phyloP scores from a whole-genome alignment of 192 early-diverging fungal species.

The Coemansia sp. region DNA sequence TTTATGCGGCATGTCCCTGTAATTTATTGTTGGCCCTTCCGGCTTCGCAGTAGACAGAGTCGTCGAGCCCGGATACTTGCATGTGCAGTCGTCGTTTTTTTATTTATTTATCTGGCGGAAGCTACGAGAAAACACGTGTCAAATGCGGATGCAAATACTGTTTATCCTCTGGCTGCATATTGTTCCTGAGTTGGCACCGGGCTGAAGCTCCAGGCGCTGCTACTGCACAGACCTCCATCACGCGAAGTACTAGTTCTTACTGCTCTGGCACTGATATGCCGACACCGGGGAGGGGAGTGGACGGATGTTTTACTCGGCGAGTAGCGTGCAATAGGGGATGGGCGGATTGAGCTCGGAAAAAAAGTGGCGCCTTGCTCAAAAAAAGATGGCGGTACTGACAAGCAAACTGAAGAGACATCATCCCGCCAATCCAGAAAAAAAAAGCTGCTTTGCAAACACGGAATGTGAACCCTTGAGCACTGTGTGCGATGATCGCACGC shows the following conservation, averaged over 20 bases:
- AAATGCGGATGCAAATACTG: background rate
- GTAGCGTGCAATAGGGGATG: background rate
- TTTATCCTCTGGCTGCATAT: conserved; percentile 4
- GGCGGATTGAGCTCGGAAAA: background rate
- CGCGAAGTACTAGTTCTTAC: background rate
- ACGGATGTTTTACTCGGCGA: background rate
- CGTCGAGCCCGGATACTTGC: conserved; percentile 5
- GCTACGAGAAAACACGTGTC: background rate
- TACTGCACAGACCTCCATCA: background rate
- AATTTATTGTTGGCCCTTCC: background rate
- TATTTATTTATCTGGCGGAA: background rate
- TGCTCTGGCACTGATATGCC: background rate
- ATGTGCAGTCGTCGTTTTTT: conserved; percentile 1
- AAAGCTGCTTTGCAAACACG: background rate
- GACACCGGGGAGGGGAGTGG: background rate
- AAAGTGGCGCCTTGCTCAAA: background rate
- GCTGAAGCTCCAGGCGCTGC: background rate
- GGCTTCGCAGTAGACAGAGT: conserved; percentile 8
- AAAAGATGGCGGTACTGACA: background rate
- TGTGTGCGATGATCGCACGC: conserved; percentile 3
- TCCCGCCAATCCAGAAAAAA: background rate
- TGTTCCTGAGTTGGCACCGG: background rate
- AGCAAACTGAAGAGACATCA: background rate
- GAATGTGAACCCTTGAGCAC: conserved; percentile 6
- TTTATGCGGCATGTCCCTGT: background rate